Evolutionary conservation across 2,329 filamentous ascomycete species (phyloP).

Genomic region (Chrysoporthe deuterocubensis): DNA sequence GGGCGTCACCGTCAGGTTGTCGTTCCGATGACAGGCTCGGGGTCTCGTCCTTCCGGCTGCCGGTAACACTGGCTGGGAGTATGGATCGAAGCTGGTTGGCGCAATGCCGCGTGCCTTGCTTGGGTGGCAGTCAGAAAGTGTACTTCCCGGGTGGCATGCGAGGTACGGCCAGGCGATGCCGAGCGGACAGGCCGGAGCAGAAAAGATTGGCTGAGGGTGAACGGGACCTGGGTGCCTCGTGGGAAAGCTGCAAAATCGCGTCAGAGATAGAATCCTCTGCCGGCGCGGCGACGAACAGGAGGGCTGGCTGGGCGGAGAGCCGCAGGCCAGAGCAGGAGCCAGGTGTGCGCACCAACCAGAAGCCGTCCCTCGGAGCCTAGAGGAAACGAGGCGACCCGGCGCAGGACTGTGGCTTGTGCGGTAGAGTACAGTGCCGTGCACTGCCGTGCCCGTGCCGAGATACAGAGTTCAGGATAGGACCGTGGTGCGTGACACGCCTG

Average conservation of each 20-base stretch:
- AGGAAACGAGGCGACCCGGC: not conserved
- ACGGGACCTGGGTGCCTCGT: slow-evolving; percentile 34
- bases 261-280: slow-evolving; percentile 39
- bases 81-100: slow-evolving; percentile 22
- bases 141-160: slow-evolving; percentile 11
- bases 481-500: slow-evolving; percentile 20
- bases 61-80: slow-evolving; percentile 27
- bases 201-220: slow-evolving; percentile 35
- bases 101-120: slow-evolving; percentile 17
- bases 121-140: slow-evolving; percentile 16
- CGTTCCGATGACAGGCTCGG: slow-evolving; percentile 26
- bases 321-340: slow-evolving; percentile 4
- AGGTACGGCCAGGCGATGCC: slow-evolving; percentile 12
- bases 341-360: slow-evolving; percentile 27
- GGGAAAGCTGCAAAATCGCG: slow-evolving; percentile 43
- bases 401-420: not conserved
- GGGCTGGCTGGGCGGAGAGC: slow-evolving; percentile 10
- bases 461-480: not conserved
- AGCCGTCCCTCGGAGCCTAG: slow-evolving; percentile 1
- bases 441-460: not conserved
- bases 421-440: not conserved
- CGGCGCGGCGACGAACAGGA: slow-evolving; percentile 23
- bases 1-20: slow-evolving; percentile 16
- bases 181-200: slow-evolving; percentile 26
- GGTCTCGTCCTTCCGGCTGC: slow-evolving; percentile 23